These are phyloP conservation scores for Calonectria pteridis DNA, from an alignment of 2,329 filamentous ascomycete genomes.

Conservation along the genomic window DNA sequence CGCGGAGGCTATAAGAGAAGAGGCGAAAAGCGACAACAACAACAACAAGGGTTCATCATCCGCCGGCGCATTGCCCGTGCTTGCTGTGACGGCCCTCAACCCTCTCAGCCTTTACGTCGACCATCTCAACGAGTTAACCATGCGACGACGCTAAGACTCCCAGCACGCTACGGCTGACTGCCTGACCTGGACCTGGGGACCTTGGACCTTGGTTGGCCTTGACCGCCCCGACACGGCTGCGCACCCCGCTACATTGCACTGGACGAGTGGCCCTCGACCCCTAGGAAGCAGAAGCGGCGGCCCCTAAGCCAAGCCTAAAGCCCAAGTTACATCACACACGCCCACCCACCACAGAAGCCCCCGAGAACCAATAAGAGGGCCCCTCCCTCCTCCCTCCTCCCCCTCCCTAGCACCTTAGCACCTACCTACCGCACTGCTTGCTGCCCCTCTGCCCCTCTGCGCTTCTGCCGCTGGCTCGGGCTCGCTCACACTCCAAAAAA, in stretches of 20 bases:
- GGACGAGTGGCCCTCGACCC: conserved; percentile 1
- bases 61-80: neutral
- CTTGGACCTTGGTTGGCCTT: neutral
- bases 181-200: conserved; percentile 11
- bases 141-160: neutral
- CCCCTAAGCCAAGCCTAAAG: conserved; percentile 28
- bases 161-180: neutral
- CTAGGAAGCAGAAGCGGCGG: conserved; percentile 19
- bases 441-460: conserved; percentile 36
- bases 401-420: conserved; percentile 18
- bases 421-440: conserved; percentile 33
- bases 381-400: neutral
- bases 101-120: neutral
- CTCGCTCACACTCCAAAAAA: conserved; percentile 34
- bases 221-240: conserved; percentile 30
- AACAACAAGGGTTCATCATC: neutral
- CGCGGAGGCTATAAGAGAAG: neutral
- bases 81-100: neutral
- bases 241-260: neutral
- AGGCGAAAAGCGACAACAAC: neutral
- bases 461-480: conserved; percentile 27
- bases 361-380: neutral
- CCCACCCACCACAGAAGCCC: neutral
- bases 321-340: conserved; percentile 41
- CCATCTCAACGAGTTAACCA: neutral